phyloP scores from a whole-genome alignment of 75 land plant species.

The Picea sitchensis region DNA sequence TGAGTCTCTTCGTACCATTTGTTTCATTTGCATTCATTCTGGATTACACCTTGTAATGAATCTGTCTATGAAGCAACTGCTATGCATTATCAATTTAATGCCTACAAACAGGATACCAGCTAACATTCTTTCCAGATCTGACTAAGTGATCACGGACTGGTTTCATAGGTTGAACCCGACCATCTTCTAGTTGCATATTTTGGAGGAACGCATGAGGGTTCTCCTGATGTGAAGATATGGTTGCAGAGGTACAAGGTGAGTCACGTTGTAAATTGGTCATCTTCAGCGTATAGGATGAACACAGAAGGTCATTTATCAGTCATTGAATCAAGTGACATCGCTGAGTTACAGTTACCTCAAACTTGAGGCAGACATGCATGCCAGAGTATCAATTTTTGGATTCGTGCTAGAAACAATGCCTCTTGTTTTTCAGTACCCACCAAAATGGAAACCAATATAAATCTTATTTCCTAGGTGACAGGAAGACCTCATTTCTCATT shows the following conservation, averaged over 20 bases:
- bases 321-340: background rate
- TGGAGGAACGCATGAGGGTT: conserved; percentile 84
- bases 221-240: conserved; percentile 97
- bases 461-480: background rate
- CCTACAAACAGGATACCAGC: background rate
- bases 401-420: background rate
- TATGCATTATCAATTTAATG: background rate
- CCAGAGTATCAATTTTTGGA: background rate
- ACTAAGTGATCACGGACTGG: background rate
- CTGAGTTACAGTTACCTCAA: too few species aligned
- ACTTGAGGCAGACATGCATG: background rate
- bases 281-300: background rate
- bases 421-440: background rate
- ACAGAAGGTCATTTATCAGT: background rate
- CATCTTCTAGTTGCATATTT: conserved; percentile 81
- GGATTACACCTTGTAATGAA: background rate
- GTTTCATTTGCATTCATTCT: background rate
- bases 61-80: background rate
- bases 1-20: background rate
- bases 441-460: background rate
- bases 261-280: background rate
- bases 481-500: background rate
- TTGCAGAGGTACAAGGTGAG: conserved; percentile 67
- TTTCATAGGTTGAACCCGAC: conserved; percentile 59
- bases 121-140: background rate